These are phyloP conservation scores for Dianthus caryophyllus DNA, from an alignment of 148 eudicot genomes.

Conservation along the genomic window DNA sequence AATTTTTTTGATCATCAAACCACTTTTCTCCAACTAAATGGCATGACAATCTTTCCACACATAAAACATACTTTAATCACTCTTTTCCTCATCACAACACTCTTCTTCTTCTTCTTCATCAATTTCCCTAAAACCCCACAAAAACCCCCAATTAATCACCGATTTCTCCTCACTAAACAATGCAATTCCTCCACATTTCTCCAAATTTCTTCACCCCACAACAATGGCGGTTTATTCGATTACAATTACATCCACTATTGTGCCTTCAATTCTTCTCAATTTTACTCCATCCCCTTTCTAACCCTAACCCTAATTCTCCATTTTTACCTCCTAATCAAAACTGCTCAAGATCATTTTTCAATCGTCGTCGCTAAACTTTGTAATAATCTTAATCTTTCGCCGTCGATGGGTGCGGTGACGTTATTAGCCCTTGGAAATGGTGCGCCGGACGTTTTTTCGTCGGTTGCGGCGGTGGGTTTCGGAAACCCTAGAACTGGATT, in stretches of 20 bases:
- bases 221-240: slow-evolving; percentile 48
- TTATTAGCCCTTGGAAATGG: slow-evolving; percentile 86
- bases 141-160: slow-evolving; percentile 19
- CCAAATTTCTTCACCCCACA: slow-evolving; percentile 15
- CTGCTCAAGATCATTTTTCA: slow-evolving; percentile 72
- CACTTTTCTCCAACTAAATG: too few species aligned
- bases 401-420: slow-evolving; percentile 86
- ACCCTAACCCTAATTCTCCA: slow-evolving; percentile 43
- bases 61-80: slow-evolving; percentile 25
- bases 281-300: slow-evolving; percentile 52
- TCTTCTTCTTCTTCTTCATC: slow-evolving; percentile 51
- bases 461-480: slow-evolving; percentile 61
- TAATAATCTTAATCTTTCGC: slow-evolving; percentile 46
- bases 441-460: slow-evolving; percentile 90
- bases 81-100: slow-evolving; percentile 32
- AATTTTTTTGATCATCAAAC: too few species aligned
- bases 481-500: slow-evolving; percentile 67
- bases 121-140: slow-evolving; percentile 18
- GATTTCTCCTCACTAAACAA: slow-evolving; percentile 37
- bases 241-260: slow-evolving; percentile 53
- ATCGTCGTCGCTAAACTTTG: slow-evolving; percentile 58
- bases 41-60: slow-evolving; percentile 50
- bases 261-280: slow-evolving; percentile 36
- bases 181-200: slow-evolving; percentile 28
- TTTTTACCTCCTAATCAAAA: slow-evolving; percentile 66